Evolutionary conservation across 371 early-diverging fungal genomes (phyloP).

Genomic region (Apophysomyces trapeziformis): DNA sequence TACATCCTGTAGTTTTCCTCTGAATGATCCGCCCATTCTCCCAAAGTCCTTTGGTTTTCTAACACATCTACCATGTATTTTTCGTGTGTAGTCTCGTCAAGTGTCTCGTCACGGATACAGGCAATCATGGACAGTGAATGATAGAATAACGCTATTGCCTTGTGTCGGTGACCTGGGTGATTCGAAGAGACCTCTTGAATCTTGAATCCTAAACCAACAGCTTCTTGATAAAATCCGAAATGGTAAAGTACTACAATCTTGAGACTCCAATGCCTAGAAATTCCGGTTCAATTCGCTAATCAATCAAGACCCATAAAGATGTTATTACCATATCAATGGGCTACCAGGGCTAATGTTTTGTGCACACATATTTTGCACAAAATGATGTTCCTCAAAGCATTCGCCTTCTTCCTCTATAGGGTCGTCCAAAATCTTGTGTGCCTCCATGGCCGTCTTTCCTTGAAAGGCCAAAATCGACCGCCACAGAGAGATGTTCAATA

Average conservation of each 20-base stretch:
- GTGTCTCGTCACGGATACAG: slow-evolving; percentile 24
- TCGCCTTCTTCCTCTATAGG: slow-evolving; percentile 16
- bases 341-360: slow-evolving; percentile 39
- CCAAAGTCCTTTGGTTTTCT: slow-evolving; percentile 26
- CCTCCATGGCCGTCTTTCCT: slow-evolving; percentile 39
- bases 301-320: no score
- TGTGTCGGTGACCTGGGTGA: slow-evolving; percentile 43
- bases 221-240: slow-evolving; percentile 43
- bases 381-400: slow-evolving; percentile 34
- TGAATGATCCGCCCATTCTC: slow-evolving; percentile 36
- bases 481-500: slow-evolving; percentile 37
- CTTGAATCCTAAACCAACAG: slow-evolving; percentile 41
- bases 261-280: slow-evolving; percentile 36
- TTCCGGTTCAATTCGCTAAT: background rate
- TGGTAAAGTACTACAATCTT: slow-evolving; percentile 50
- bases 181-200: slow-evolving; percentile 33
- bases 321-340: slow-evolving; percentile 40
- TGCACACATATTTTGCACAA: slow-evolving; percentile 33
- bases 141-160: slow-evolving; percentile 46
- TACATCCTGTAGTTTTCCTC: slow-evolving; percentile 45
- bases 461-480: slow-evolving; percentile 44
- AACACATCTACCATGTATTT: slow-evolving; percentile 28
- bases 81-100: slow-evolving; percentile 24
- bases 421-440: slow-evolving; percentile 34
- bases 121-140: slow-evolving; percentile 44